These are phyloP conservation scores for Botryotinia narcissicola DNA, from an alignment of 2,329 filamentous ascomycete genomes.

Conservation along the genomic window DNA sequence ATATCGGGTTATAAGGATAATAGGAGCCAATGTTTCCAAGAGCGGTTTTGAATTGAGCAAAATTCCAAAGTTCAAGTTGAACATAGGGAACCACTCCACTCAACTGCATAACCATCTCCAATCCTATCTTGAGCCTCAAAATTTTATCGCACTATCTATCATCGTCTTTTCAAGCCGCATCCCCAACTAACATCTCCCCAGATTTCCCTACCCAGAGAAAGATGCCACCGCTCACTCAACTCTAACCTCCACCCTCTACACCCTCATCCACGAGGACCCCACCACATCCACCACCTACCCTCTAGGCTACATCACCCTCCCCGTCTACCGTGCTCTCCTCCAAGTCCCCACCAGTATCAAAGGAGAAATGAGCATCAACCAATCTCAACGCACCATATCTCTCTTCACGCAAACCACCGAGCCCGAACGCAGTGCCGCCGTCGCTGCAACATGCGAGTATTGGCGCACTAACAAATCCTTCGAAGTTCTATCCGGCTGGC, in stretches of 20 bases:
- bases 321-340: slow-evolving; percentile 50
- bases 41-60: background rate
- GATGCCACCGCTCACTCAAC: slow-evolving; percentile 55
- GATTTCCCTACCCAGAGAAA: slow-evolving; percentile 73
- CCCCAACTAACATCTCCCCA: slow-evolving; percentile 39
- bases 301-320: slow-evolving; percentile 59
- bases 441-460: slow-evolving; percentile 57
- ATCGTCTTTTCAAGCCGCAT: background rate
- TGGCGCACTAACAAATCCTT: slow-evolving; percentile 74
- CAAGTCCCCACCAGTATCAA: slow-evolving; percentile 50
- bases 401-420: slow-evolving; percentile 58
- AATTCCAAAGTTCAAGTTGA: background rate
- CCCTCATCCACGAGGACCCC: slow-evolving; percentile 59
- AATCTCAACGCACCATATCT: slow-evolving; percentile 58
- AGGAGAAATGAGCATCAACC: slow-evolving; percentile 60
- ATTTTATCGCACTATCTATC: background rate
- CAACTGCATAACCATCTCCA: background rate
- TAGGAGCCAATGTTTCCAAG: background rate
- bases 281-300: slow-evolving; percentile 50
- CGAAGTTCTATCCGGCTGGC: slow-evolving; percentile 72
- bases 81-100: background rate
- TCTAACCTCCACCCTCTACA: slow-evolving; percentile 61
- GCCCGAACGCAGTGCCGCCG: slow-evolving; percentile 57
- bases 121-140: background rate
- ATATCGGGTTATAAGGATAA: background rate